Percentiles rank a stretch among this genome's conserved stretches.
These are phyloP conservation scores for Ogataea haglerorum DNA, from an alignment of 805 yeast species.

Conservation along the genomic window DNA sequence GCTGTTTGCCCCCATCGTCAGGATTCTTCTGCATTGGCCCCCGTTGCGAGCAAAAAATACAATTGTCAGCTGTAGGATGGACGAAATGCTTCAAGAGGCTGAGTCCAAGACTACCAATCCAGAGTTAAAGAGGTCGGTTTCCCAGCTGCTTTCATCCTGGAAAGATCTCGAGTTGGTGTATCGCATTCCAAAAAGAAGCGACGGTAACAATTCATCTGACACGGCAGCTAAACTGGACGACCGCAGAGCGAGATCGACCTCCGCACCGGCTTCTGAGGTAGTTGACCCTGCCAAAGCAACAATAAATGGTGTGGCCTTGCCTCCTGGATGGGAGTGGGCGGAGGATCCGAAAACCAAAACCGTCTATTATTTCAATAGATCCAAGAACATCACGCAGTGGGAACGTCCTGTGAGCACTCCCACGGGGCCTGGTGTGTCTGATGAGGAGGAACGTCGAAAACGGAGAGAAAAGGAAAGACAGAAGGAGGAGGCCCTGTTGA, in stretches of 20 bases:
- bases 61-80: slow-evolving; percentile 71
- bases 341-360: slow-evolving; percentile 42
- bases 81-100: slow-evolving; percentile 51
- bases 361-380: slow-evolving; percentile 54
- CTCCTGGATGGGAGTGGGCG: slow-evolving; percentile 67
- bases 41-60: slow-evolving; percentile 67
- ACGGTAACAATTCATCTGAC: slow-evolving; percentile 19
- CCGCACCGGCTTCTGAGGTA: slow-evolving; percentile 5
- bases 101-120: slow-evolving; percentile 21
- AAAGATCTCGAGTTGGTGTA: slow-evolving; percentile 72
- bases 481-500: slow-evolving; percentile 29
- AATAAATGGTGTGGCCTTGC: slow-evolving; percentile 39
- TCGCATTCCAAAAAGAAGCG: slow-evolving; percentile 66
- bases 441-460: slow-evolving; percentile 22
- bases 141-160: slow-evolving; percentile 63
- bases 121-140: slow-evolving; percentile 37
- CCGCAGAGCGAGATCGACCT: slow-evolving; percentile 20
- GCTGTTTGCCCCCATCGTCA: slow-evolving; percentile 48
- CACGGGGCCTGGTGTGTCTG: slow-evolving; percentile 15
- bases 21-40: slow-evolving; percentile 63
- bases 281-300: slow-evolving; percentile 13
- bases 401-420: slow-evolving; percentile 44
- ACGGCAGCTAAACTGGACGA: slow-evolving; percentile 20
- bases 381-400: slow-evolving; percentile 52
- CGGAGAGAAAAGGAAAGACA: slow-evolving; percentile 22